Evolutionary conservation across 192 early-diverging fungal genomes (phyloP).

Genomic region (Coemansia sp.): DNA sequence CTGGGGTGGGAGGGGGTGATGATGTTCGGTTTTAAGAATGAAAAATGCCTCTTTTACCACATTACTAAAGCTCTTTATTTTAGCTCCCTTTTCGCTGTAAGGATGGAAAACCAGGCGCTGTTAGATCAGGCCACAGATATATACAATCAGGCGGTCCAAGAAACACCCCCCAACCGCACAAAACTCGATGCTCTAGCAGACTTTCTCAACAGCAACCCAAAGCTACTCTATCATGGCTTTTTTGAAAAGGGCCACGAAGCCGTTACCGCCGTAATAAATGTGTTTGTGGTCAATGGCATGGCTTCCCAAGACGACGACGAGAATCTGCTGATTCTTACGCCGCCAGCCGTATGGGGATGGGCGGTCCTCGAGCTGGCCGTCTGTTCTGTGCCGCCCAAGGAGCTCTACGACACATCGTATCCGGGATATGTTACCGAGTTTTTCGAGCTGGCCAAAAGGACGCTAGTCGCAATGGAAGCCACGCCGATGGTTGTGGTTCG

Average conservation of each 20-base stretch:
- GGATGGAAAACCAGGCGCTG: constrained; percentile 4
- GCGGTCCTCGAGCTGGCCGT: constrained; percentile 48
- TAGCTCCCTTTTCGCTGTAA: neutral
- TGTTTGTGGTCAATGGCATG: constrained; percentile 14
- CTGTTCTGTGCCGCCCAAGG: constrained; percentile 24
- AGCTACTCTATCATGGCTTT: constrained; percentile 29
- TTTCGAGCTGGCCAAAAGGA: constrained; percentile 24
- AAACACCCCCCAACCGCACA: constrained; percentile 52
- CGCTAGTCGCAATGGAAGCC: constrained; percentile 22
- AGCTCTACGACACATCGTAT: constrained; percentile 30
- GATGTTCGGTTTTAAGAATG: neutral
- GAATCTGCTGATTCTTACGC: constrained; percentile 39
- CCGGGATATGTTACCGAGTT: constrained; percentile 29
- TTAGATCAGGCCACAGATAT: constrained; percentile 17
- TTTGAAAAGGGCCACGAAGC: constrained; percentile 46
- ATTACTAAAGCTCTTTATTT: too few relatives aligned
- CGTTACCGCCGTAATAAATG: constrained; percentile 24
- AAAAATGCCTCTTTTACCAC: too few relatives aligned
- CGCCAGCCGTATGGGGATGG: constrained; percentile 55
- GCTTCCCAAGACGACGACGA: constrained; percentile 24
- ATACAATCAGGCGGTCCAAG: constrained; percentile 40
- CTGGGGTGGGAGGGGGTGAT: neutral
- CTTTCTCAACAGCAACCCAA: constrained; percentile 34
- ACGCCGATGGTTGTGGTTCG: constrained; percentile 49
- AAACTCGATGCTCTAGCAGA: constrained; percentile 45